These are phyloP conservation scores for Bertia moriformis DNA, from an alignment of 2,329 filamentous ascomycete genomes.

Conservation along the genomic window DNA sequence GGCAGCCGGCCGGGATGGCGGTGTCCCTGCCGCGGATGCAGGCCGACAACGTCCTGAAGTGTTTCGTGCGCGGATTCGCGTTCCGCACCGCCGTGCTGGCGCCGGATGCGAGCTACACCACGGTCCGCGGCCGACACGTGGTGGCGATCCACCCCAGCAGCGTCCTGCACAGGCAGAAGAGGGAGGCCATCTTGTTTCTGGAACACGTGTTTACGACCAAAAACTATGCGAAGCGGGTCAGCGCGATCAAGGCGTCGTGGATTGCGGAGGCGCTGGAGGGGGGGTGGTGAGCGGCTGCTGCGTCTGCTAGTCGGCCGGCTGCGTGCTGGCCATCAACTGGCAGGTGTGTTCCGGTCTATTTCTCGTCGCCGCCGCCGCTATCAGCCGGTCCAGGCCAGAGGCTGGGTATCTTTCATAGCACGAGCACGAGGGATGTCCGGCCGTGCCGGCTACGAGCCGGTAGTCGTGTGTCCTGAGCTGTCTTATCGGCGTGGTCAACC, in stretches of 20 bases:
- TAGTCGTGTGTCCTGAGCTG: no score
- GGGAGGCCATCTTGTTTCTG: conserved; percentile 54
- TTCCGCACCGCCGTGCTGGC: conserved; percentile 44
- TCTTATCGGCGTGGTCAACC: no score
- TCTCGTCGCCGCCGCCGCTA: no score
- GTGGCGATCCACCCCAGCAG: conserved; percentile 50
- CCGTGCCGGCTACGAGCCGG: no score
- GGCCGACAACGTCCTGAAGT: conserved; percentile 38
- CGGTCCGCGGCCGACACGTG: conserved; percentile 40
- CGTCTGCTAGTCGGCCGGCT: no score
- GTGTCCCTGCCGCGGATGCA: conserved; percentile 35
- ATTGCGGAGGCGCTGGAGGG: conserved; percentile 32
- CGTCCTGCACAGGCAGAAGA: conserved; percentile 45
- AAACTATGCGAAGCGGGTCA: conserved; percentile 54
- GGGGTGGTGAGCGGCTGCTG: no score
- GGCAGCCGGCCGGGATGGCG: conserved; percentile 43
- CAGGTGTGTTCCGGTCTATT: no score
- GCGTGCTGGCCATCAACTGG: no score
- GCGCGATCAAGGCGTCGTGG: conserved; percentile 44
- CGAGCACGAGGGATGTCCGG: no score
- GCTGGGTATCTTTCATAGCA: no score
- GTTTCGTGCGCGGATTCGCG: conserved; percentile 47
- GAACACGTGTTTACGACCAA: conserved; percentile 54
- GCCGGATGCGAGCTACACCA: conserved; percentile 46
- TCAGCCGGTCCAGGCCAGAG: no score